These are phyloP conservation scores for Pisolithus orientalis DNA, from an alignment of 768 basidiomycete genomes.

Conservation along the genomic window DNA sequence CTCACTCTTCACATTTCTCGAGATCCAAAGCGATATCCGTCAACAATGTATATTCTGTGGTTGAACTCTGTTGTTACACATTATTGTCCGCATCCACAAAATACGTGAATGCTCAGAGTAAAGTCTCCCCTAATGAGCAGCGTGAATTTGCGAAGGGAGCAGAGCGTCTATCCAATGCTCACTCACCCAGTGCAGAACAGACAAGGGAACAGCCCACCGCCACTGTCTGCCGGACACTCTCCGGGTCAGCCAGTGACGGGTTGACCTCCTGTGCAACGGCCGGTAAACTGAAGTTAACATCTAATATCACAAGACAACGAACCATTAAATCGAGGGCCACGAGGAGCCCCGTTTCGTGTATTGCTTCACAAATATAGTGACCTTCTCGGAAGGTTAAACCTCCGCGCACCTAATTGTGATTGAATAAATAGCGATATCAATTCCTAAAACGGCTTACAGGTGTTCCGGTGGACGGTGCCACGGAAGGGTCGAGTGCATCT, in stretches of 20 bases:
- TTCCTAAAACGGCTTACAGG: conserved; percentile 51
- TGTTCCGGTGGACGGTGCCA: conserved; percentile 94
- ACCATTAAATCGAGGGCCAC: conserved; percentile 95
- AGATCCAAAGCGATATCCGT: background rate
- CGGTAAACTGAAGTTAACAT: conserved; percentile 1
- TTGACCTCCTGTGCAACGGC: conserved; percentile 75
- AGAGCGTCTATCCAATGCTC: background rate
- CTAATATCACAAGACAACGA: conserved; percentile 15
- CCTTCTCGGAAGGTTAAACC: conserved; percentile 96
- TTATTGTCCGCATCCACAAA: background rate
- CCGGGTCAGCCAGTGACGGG: conserved; percentile 77
- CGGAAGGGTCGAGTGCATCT: conserved; percentile 87
- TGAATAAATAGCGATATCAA: background rate
- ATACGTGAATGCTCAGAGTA: conserved; percentile 17
- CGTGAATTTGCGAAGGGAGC: conserved; percentile 4
- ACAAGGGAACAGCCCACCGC: conserved; percentile 85
- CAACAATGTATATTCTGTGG: conserved; percentile 3
- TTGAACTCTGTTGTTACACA: background rate
- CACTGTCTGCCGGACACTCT: conserved; percentile 79
- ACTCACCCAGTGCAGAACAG: conserved; percentile 73
- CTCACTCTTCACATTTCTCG: background rate
- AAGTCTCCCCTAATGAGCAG: conserved; percentile 24
- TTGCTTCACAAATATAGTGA: conserved; percentile 94
- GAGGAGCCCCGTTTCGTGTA: conserved; percentile 87
- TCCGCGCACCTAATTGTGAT: conserved; percentile 64